Evolutionary conservation across 148 eudicot species (phyloP), one percentile per base, ranked within the genome.

Genomic region (Mesembryanthemum crystallinum): DNA sequence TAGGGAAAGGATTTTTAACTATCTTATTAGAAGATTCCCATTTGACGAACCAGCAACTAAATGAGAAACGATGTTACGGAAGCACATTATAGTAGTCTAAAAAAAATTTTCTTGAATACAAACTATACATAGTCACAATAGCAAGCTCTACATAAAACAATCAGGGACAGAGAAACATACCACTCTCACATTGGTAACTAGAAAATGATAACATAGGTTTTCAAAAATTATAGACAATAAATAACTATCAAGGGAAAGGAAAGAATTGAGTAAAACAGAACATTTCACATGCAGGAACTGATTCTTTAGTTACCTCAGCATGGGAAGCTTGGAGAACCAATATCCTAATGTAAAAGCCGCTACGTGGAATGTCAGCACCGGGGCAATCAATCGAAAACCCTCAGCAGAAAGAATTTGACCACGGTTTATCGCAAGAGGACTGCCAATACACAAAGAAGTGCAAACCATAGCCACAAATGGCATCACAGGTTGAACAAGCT

Each of bases 381-480:
- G 97, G 71, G 82, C 86, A 74, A 95, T 74, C 83, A 95, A 84
- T 69, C 82, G 88, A 43, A 92, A 83, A 70, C 99, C 99, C 82
- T 92, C 96, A 4, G 82, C 54, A 1, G 99, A 95, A 72, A 95
- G 90, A 76, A 95, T 92, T 59, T 85, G 85, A 73, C 66, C 79
- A 69, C 89, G 89, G 68, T 95, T 95, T 61, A 95, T 92, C 3
- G 99, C 96, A 28, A 95, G 96, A 58, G 99, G 99, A 77, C 97
- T 95, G 39, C 99, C 99, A 64, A 95, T 95, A 71, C 99, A 95
- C 87, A 92, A 30, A 17, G 99, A 95, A 37, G 99, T 95, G 76
- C 99, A 95, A 54, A 91, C 57, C 97, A 92, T 92, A 18, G 96
- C 99, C 37, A 91, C 92, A 73, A 92, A 71, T 42, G 99, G 99